These are phyloP conservation scores for Colletotrichum plurivorum DNA, from an alignment of 2,329 filamentous ascomycete genomes.

Conservation along the genomic window DNA sequence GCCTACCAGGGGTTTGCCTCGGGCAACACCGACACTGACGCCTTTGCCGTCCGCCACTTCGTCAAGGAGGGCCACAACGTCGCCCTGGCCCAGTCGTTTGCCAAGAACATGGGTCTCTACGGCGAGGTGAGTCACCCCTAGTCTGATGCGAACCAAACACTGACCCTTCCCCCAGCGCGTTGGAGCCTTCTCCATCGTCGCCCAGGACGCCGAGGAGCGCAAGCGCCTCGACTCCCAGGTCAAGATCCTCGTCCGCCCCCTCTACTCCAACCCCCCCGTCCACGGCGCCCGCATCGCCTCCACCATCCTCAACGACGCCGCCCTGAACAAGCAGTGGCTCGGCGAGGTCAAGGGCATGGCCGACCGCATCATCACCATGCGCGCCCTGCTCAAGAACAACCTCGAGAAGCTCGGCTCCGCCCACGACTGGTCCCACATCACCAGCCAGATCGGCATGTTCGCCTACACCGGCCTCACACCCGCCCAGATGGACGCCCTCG, in stretches of 20 bases:
- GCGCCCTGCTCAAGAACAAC: constrained; percentile 92
- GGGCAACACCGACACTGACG: constrained; percentile 91
- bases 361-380: constrained; percentile 99
- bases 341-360: constrained; percentile 98
- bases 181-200: constrained; percentile 94
- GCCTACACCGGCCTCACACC: constrained; percentile 94
- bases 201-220: constrained; percentile 88
- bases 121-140: constrained; percentile 71
- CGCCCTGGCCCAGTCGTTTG: constrained; percentile 92
- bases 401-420: constrained; percentile 95
- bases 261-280: constrained; percentile 98
- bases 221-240: constrained; percentile 96
- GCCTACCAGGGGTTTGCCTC: constrained; percentile 98
- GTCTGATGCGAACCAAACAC: too few relatives aligned
- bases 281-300: constrained; percentile 96
- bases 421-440: constrained; percentile 99
- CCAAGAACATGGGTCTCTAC: constrained; percentile 99
- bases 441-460: constrained; percentile 99
- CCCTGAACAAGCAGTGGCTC: constrained; percentile 94
- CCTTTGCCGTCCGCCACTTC: constrained; percentile 94
- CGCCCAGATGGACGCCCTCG: constrained; percentile 91
- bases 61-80: constrained; percentile 92
- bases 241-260: constrained; percentile 96
- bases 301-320: constrained; percentile 88
- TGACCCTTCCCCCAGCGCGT: constrained; percentile 68